Evolutionary conservation across 2,329 filamentous ascomycete genomes (phyloP), one percentile per base, ranked within the genome.

Genomic region (Nannizziopsis barbatae): DNA sequence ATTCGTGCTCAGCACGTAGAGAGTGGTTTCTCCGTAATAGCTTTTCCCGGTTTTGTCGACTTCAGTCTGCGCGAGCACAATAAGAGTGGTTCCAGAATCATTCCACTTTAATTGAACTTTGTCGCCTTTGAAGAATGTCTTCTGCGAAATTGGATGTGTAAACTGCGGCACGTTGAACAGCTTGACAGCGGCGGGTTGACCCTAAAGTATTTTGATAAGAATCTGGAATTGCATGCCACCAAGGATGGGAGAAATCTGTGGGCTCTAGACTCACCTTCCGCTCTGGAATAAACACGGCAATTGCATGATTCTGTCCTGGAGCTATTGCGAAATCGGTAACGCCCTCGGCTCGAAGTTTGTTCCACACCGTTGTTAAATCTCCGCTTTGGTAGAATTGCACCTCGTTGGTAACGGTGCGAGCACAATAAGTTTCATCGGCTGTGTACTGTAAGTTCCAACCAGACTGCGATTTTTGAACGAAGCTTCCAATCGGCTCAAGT

Each of bases 71-170:
- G 92, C 90, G 60, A 98, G 79, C 56, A 96, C 90, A 61, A 98
- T 84, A 63, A 96, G 70, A 64, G 83, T 90, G 33, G 89, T 95
- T 46, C 92, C 92, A 53, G 87, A 75, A 57, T 83, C 79, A 70
- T 98, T 98, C 92, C 92, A 98, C 73, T 95, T 95, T 63, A 98
- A 74, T 69, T 95, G 88, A 42, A 98, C 90, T 74, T 96, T 96
- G 74, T 98, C 92, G 55, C 89, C 89, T 74, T 98, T 98, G 80
- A 88, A 98, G 65, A 98, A 98, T 1, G 84, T 95, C 81, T 98
- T 98, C 66, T 96, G 90, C 35, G 90, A 95, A 43, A 95, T 81
- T 3, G 89, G 82, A 46, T 72, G 73, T 54, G 71, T 77, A 70
- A 96, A 96, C 58, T 92, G 77, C 37, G 92, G 90, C 32, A 96